Percentiles rank a stretch among this genome's conserved stretches.
Conservation (phyloP, 371 early-diverging fungal genomes). For the Mortierella sp. region DNA sequence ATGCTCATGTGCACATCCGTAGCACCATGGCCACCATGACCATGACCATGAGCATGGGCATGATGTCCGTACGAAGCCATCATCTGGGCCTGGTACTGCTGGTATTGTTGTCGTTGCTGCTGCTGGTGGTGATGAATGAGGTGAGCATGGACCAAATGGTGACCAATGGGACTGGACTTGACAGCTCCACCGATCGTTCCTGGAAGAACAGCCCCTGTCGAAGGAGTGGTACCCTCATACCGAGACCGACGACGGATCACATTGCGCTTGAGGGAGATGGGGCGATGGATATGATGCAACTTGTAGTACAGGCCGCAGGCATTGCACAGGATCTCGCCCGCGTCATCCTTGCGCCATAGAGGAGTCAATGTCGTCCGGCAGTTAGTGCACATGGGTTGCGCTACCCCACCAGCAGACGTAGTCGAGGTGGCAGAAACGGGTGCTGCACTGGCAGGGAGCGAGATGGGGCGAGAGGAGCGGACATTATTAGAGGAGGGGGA, state of each 20-base stretch:
- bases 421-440: not conserved
- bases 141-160: slow-evolving; percentile 13
- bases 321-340: slow-evolving; percentile 92
- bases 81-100: slow-evolving; percentile 18
- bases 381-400: slow-evolving; percentile 82
- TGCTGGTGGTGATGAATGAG: slow-evolving; percentile 7
- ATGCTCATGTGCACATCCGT: not conserved
- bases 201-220: not conserved
- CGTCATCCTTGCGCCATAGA: slow-evolving; percentile 94
- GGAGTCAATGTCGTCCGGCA: slow-evolving; percentile 94
- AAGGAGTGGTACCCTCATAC: slow-evolving; percentile 61
- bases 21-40: not conserved
- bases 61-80: not conserved
- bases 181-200: not conserved
- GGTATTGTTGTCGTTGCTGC: slow-evolving; percentile 17
- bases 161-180: slow-evolving; percentile 8
- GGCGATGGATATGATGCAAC: slow-evolving; percentile 89
- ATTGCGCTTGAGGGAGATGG: slow-evolving; percentile 84
- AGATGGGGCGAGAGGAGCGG: not conserved
- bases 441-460: not conserved
- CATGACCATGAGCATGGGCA: not conserved
- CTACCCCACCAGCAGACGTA: slow-evolving; percentile 14
- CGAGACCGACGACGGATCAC: slow-evolving; percentile 88
- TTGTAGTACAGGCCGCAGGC: slow-evolving; percentile 97
- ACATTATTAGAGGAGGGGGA: not conserved